phyloP scores from a whole-genome alignment of 371 early-diverging fungal genomes.

The Mortierella sp. region DNA sequence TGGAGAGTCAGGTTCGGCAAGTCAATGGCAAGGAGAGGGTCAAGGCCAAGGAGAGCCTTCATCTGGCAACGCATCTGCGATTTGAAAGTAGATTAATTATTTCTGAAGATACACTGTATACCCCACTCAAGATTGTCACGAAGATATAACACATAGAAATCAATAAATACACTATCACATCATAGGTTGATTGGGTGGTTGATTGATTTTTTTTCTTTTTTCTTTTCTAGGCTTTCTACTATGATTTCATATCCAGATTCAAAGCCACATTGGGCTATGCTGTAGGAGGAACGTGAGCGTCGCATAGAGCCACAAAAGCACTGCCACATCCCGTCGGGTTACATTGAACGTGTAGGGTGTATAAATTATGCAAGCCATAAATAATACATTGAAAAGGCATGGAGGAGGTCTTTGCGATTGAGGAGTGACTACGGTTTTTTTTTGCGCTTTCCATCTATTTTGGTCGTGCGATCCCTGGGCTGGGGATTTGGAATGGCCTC shows the following conservation, averaged over 20 bases:
- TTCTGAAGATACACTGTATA: no score
- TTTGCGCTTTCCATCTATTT: not conserved
- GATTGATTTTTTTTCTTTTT: no score
- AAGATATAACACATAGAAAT: no score
- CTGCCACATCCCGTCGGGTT: not conserved
- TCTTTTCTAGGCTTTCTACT: no score
- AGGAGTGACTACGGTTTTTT: no score
- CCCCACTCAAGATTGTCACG: no score
- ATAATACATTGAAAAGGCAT: not conserved
- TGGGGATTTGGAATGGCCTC: not conserved
- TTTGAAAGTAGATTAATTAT: no score
- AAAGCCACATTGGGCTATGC: no score
- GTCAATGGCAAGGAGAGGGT: not conserved
- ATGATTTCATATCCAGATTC: no score
- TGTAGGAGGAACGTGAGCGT: no score
- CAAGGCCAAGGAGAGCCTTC: no score
- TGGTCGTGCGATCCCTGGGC: not conserved
- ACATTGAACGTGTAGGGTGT: not conserved
- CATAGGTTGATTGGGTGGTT: not conserved
- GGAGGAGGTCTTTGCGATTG: not conserved
- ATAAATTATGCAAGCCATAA: not conserved
- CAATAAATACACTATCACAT: not conserved
- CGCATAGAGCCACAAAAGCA: not conserved
- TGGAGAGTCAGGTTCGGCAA: not conserved
- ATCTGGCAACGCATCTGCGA: no score